phyloP scores from a whole-genome alignment of 208 protist species.

The Porcisia hertigi region DNA sequence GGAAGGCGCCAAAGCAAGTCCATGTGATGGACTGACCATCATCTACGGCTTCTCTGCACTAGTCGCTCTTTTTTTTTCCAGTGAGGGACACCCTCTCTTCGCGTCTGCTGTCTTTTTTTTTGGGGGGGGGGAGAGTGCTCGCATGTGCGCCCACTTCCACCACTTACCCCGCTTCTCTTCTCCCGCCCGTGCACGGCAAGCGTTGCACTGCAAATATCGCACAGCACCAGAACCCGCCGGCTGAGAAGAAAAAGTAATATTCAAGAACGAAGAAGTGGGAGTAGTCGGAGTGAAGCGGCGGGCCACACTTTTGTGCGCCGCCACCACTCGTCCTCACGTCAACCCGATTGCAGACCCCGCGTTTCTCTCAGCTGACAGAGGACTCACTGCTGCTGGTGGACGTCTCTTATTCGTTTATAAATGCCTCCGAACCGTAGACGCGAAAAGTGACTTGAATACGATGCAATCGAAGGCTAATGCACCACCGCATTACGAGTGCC shows the following conservation, averaged over 20 bases:
- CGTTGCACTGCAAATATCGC: neutral
- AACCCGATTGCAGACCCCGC: neutral
- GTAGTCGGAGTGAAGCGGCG: neutral
- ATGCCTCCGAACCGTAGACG: neutral
- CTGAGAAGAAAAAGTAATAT: neutral
- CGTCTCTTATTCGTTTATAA: neutral
- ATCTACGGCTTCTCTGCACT: too few relatives aligned
- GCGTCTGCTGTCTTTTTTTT: too few relatives aligned
- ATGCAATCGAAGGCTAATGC: slow-evolving; percentile 15
- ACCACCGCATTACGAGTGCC: slow-evolving; percentile 59
- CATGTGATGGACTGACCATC: too few relatives aligned
- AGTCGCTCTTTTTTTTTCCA: too few relatives aligned
- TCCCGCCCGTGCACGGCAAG: neutral
- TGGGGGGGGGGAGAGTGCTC: too few relatives aligned
- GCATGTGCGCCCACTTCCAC: neutral
- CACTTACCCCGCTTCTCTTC: neutral
- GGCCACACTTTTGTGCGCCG: neutral
- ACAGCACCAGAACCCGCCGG: neutral
- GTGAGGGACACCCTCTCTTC: too few relatives aligned
- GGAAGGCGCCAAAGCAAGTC: too few relatives aligned
- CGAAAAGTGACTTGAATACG: neutral
- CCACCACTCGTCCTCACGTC: neutral
- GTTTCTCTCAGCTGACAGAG: too few relatives aligned
- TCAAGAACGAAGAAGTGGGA: neutral
- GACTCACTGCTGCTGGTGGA: neutral